A percentile compares a stretch with the other conserved stretches of the same genome.
Conservation (phyloP, 2,329 filamentous ascomycete species). For the Curvularia spicifera region DNA sequence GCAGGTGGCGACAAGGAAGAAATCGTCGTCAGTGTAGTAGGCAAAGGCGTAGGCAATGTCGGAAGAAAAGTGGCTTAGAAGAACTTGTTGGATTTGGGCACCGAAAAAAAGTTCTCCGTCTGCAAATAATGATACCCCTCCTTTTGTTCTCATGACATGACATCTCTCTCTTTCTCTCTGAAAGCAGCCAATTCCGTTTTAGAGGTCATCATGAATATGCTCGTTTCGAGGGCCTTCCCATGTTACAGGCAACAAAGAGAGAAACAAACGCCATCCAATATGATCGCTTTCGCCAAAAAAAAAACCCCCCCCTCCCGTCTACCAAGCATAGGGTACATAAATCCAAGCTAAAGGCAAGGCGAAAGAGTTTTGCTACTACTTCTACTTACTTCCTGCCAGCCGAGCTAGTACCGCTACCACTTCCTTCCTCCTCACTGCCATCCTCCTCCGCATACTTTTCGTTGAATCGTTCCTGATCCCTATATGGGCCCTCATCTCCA, state of each 20-base stretch:
- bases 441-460: constrained; percentile 43
- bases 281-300: not conserved
- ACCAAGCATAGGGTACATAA: not conserved
- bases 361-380: not conserved
- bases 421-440: constrained; percentile 33
- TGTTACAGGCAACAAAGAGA: not conserved
- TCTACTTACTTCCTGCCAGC: constrained; percentile 30
- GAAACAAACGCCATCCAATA: not conserved
- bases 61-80: constrained; percentile 80
- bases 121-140: constrained; percentile 27
- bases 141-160: constrained; percentile 1
- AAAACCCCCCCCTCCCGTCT: not conserved
- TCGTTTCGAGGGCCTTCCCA: not conserved
- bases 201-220: not conserved
- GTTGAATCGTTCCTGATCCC: constrained; percentile 40
- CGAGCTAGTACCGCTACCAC: constrained; percentile 31
- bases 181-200: not conserved
- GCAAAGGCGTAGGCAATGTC: constrained; percentile 91
- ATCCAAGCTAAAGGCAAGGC: not conserved
- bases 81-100: not conserved
- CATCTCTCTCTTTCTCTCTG: not conserved
- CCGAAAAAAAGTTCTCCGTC: constrained; percentile 2
- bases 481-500: constrained; percentile 47
- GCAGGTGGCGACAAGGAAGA: constrained; percentile 62
- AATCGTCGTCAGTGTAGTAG: constrained; percentile 88